These are phyloP conservation scores for Penicillium malachiteum DNA, from an alignment of 495 filamentous ascomycete species.

Conservation along the genomic window DNA sequence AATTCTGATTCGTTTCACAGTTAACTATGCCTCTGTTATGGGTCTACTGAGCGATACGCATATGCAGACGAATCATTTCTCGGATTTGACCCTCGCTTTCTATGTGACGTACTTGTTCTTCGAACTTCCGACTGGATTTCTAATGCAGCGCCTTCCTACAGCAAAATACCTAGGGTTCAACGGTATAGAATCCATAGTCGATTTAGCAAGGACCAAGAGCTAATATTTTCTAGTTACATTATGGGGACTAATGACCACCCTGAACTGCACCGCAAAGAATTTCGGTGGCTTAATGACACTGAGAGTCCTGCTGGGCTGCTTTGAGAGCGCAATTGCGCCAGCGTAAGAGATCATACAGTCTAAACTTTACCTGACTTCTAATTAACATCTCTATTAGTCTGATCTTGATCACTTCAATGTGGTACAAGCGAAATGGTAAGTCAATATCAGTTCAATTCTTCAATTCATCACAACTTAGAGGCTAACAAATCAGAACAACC, in stretches of 20 bases:
- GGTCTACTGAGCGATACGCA: conserved; percentile 51
- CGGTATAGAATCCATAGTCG: conserved; percentile 13
- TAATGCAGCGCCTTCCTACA: conserved; percentile 48
- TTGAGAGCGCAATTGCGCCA: conserved; percentile 63
- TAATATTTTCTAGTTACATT: conserved; percentile 34
- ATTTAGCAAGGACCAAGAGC: neutral
- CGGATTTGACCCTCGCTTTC: conserved; percentile 52
- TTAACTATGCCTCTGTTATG: conserved; percentile 61
- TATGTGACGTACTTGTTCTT: conserved; percentile 50
- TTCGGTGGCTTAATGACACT: conserved; percentile 46
- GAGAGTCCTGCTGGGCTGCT: conserved; percentile 63
- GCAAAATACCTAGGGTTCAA: conserved; percentile 52
- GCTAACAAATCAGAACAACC: conserved; percentile 49
- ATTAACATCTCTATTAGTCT: conserved; percentile 40
- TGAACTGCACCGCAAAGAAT: conserved; percentile 53
- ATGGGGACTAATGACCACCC: conserved; percentile 61
- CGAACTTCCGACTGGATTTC: conserved; percentile 36
- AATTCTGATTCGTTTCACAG: conserved; percentile 1
- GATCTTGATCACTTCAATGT: conserved; percentile 35
- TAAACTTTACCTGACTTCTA: conserved; percentile 38
- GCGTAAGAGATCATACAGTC: conserved; percentile 41
- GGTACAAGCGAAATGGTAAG: conserved; percentile 30
- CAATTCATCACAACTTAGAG: conserved; percentile 30
- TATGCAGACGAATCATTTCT: conserved; percentile 53
- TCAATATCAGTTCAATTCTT: neutral